Base-by-base conservation (phyloP, 257 asterid species). In the Petrea volubilis region DNA sequence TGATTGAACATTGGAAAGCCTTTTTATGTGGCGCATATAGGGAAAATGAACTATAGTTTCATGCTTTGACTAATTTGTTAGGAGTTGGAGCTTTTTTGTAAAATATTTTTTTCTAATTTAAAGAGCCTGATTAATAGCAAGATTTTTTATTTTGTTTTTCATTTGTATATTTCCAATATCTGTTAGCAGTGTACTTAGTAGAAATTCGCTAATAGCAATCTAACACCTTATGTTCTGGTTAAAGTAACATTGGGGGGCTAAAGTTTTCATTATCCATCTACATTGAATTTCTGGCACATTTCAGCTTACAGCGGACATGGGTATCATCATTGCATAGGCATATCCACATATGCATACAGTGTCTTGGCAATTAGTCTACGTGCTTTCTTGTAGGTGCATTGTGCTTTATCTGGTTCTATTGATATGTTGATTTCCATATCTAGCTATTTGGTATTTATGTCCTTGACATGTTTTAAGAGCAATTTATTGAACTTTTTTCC, bases 41-140 rank as follows among this genome's bases (percentile, higher is more conserved):
- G 25, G 67, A 24, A 55, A 60, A 10, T 20, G 18, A 41, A 31
- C 25, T 33, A 23, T 38, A n/a, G 40, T 51, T 56, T 60, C 59
- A 24, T 58, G 59, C 60, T 61, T 21, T 70, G 57, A 66, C 49
- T 51, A 25, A 38, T 71, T 38, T 60, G 67, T 68, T 67, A 47
- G 40, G 64, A 67, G 49, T 66, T 65, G 15, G 59, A 49, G 36
- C 59, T 49, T 33, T 31, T 33, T 36, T 27, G 51, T 28, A 43
- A n/a, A 34, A 8, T 36, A 47, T 64, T 11, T 28, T 62, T 31
- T 71, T 74, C 57, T 46, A 20, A 40, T 56, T 7, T 27, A 29
- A 20, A 18, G 15, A 53, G 43, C 25, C 52, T 67, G 58, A 13
- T 49, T 10, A 29, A 7, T 46, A 50, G 34, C 46, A 44, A 36